Evolutionary conservation across 2,329 filamentous ascomycete species (phyloP), one percentile per base, ranked within the genome.

Genomic region (Aureobasidium sp.): DNA sequence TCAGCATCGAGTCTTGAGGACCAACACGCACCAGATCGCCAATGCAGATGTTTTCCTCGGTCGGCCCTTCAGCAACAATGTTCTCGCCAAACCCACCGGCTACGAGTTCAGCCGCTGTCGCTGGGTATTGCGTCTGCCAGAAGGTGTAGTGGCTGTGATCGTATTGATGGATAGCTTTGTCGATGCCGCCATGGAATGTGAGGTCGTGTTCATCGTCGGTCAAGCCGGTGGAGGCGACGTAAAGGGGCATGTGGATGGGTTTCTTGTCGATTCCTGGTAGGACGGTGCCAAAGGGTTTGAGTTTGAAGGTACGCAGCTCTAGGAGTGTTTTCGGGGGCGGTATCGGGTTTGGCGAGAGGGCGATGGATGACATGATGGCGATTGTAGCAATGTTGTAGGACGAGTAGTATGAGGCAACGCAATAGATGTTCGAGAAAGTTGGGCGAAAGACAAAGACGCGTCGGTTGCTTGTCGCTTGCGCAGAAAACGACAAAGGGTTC

Each of bases 41-140:
- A 57, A 86, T 82, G 71, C 83, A 85, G 3, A 85, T 76, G 66
- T 85, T 86, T 27, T 81, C 75, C 71, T 86, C 83, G 65, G 84
- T 84, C 77, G 84, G 80, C 45, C 73, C 72, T 15, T 73, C 72
- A 0, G 77, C 78, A 15, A 84, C 81, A 11, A 85, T 74, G 64
- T 86, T 85, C 70, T 86, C 27, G 9, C 27, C 27, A 9, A 29
- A 29, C 4, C 27, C 27, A 9, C 27, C 27, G 9, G 27, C 27
- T 9, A 29, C 27, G 27, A 29, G 9, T 29, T 29, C 9, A 5
- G 27, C 27, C 27, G 27, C 27, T 29, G 83, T 10, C 83, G 83
- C 63, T 85, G 85, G 1, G 76, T 78, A 78, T 40, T 81, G 78
- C 4, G 69, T 60, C n/a, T 69, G 73, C 83, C 83, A 85, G 31